Percentiles rank a stretch among this genome's conserved stretches.
phyloP scores from a whole-genome alignment of 192 early-diverging fungal species.

The Rhizophagus clarus region DNA sequence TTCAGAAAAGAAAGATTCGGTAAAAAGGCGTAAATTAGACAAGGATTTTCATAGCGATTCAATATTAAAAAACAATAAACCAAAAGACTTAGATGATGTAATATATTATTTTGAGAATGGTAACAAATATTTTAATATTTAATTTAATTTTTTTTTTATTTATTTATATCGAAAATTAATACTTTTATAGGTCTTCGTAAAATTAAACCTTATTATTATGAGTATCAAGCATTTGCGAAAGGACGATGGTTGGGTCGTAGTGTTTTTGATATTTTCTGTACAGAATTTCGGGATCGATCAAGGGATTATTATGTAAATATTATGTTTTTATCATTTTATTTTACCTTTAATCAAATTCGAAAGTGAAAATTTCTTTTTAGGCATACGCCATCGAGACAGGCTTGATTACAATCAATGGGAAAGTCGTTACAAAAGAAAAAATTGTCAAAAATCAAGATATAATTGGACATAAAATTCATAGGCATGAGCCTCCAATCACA shows the following conservation, averaged over 20 bases:
- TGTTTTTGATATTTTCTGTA: conserved; percentile 80
- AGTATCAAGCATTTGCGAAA: conserved; percentile 83
- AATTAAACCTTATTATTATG: conserved; percentile 84
- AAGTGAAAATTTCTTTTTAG: conserved; percentile 33
- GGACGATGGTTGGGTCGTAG: conserved; percentile 82
- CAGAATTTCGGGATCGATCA: conserved; percentile 87
- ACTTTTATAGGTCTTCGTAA: conserved; percentile 65
- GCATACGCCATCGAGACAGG: conserved; percentile 77
- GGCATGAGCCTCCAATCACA: conserved; percentile 94
- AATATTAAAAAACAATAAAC: background rate
- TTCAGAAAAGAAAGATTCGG: background rate
- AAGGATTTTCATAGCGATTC: background rate
- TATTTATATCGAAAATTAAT: background rate
- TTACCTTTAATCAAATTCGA: background rate
- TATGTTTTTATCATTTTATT: background rate
- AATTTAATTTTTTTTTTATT: background rate
- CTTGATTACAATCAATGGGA: conserved; percentile 78
- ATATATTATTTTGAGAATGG: background rate
- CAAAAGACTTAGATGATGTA: background rate
- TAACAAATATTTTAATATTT: background rate
- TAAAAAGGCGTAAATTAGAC: background rate
- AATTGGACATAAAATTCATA: conserved; percentile 82
- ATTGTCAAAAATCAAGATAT: conserved; percentile 78
- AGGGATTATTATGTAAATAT: conserved; percentile 75
- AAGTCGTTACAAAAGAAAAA: conserved; percentile 56